Base-by-base conservation (phyloP, 345 rosid genomes). In the Sonneratia alba region DNA sequence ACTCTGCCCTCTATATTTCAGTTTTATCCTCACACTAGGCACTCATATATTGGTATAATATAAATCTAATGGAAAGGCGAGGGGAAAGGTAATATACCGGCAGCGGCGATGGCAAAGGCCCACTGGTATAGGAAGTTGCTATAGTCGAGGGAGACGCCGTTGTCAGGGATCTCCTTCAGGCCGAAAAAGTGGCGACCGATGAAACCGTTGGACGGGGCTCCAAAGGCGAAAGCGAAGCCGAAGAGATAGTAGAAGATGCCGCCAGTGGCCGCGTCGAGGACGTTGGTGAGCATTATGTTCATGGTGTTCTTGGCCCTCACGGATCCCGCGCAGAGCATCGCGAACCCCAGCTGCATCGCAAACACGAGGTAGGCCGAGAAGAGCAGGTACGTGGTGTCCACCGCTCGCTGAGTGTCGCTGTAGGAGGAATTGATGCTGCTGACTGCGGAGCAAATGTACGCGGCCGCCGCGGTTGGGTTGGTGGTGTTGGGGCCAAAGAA, bases 231-330 rank as follows among this genome's bases (percentile, higher is more conserved):
- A 19, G 97, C 98, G 36, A 89, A 93, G 4, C 98, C 98, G 65
- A 93, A 93, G 68, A 93, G 91, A 77, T 90, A 93, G 74, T 93
- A 93, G 56, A 82, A 93, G 77, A 93, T 80, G 63, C 98, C 97
- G 7, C 98, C 97, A 10, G 91, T 77, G 9, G 97, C 97, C 2
- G 97, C 97, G 73, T 93, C 98, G 36, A 93, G 93, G 64, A 93
- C 97, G 80, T 93, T 93, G 18, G 98, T 91, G 55, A 93, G 89
- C 98, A 93, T 93, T 79, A 93, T 93, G 85, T 91, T 93, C 97
- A 91, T 91, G 53, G 98, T 89, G 81, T 91, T 91, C 74, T 93
- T 93, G 71, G 96, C 93, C 22, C 97, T 85, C 22, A 93, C 98
- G 49, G 98, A 93, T 4, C 98, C 98, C 36, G 98, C 98, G 69